Percentiles rank a stretch among this genome's conserved stretches.
These are phyloP conservation scores for Colletotrichum gloeosporioides DNA, from an alignment of 2,329 filamentous ascomycete species.

Conservation along the genomic window DNA sequence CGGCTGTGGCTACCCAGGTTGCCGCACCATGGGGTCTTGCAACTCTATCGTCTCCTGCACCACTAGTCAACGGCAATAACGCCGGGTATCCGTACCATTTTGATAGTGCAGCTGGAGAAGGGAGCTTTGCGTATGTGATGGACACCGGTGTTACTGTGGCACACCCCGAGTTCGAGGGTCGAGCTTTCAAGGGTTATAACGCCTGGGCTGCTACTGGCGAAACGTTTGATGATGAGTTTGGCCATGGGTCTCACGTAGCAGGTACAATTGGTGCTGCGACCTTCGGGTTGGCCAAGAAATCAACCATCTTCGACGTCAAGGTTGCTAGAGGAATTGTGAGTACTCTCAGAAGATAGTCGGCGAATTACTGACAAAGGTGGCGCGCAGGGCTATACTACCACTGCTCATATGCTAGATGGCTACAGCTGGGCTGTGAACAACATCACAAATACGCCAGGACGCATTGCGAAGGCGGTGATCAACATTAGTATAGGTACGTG, in stretches of 20 bases:
- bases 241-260: neutral
- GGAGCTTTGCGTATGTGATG: slow-evolving; percentile 30
- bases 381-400: neutral
- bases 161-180: slow-evolving; percentile 44
- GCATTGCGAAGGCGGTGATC: neutral
- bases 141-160: slow-evolving; percentile 28
- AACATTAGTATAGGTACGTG: neutral
- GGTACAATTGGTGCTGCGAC: neutral
- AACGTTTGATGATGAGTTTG: slow-evolving; percentile 2
- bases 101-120: slow-evolving; percentile 24
- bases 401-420: neutral
- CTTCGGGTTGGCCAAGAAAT: neutral
- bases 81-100: slow-evolving; percentile 22
- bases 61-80: slow-evolving; percentile 29
- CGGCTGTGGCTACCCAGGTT: neutral
- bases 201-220: slow-evolving; percentile 16
- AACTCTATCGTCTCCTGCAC: slow-evolving; percentile 45
- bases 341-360: neutral
- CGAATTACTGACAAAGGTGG: neutral
- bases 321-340: neutral
- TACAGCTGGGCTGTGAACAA: neutral
- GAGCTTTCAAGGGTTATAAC: slow-evolving; percentile 43
- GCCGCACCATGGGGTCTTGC: neutral
- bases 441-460: neutral
- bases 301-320: neutral